Evolutionary conservation across 768 basidiomycete genomes (phyloP), one percentile per base, ranked within the genome.

Genomic region (Trametes villosa): DNA sequence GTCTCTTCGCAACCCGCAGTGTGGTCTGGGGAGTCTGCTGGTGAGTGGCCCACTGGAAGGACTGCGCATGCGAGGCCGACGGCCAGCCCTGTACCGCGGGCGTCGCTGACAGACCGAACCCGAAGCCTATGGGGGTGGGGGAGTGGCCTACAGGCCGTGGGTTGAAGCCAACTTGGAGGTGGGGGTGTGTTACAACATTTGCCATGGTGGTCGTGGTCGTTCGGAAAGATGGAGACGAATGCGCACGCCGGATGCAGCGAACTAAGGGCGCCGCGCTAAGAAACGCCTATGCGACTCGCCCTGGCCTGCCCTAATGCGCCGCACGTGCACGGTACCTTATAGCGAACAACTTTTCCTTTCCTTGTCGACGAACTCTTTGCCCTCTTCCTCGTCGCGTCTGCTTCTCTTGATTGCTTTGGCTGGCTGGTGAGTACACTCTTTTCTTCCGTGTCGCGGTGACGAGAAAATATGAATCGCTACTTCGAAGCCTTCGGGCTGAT

Each of bases 381-480:
- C 12, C 15, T 24, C 34, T 15, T 47, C 26, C 47, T 41, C 20
- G 20, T 13, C 53, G 38, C 38, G 34, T 55, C 29, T 7, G 15
- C 42, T 40, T 48, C 47, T 41, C 34, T 44, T 6, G 26, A 17
- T 59, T 30, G 29, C 49, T 62, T 34, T 27, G 45, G 50, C 60
- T 64, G 63, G 77, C 76, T 74, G 80, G 77, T 74, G 33, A 51
- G 45, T 66, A 34, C 45, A 51, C n/a, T 70, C 68, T 42, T 30
- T 56, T 64, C 27, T 45, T 34, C 17, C 31, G 34, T 58, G 61
- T 53, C 70, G 67, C 75, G 33, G 75, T 83, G 91, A 92, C 80
- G 90, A 92, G 72, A 80, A 72, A 74, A 65, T 53, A 78, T 75
- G 89, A 91, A 92, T 92, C 90, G 89, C 89, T 92, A 92, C 91